These are phyloP conservation scores for Fennellomyces sp. DNA, from an alignment of 371 early-diverging fungal genomes.

Conservation along the genomic window DNA sequence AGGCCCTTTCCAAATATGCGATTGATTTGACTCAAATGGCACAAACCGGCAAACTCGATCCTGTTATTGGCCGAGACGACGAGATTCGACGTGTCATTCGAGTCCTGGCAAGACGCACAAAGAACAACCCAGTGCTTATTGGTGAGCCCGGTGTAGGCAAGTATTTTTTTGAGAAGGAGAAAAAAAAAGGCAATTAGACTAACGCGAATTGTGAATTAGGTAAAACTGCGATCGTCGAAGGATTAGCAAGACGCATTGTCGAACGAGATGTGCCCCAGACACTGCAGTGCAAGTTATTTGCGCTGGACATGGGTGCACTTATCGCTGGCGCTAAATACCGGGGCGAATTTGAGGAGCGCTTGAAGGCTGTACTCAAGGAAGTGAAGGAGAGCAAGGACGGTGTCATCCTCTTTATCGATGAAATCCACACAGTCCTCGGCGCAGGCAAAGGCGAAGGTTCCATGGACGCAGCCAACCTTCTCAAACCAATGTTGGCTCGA, in stretches of 20 bases:
- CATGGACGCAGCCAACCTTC: conserved; percentile 94
- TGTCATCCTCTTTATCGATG: conserved; percentile 98
- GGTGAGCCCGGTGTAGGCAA: conserved; percentile 94
- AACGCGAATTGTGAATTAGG: too few relatives aligned
- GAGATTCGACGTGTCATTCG: conserved; percentile 86
- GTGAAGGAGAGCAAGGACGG: conserved; percentile 88
- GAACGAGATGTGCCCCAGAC: conserved; percentile 92
- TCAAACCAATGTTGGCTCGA: conserved; percentile 89
- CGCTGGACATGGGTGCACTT: conserved; percentile 96
- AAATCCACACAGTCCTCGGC: conserved; percentile 95
- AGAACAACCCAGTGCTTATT: conserved; percentile 91
- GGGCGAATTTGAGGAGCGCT: conserved; percentile 99
- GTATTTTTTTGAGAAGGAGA: too few relatives aligned
- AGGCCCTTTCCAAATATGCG: conserved; percentile 92
- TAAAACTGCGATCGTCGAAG: conserved; percentile 96
- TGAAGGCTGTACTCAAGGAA: conserved; percentile 97
- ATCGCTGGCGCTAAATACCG: conserved; percentile 90
- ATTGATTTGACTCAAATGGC: conserved; percentile 88
- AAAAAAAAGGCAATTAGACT: too few relatives aligned
- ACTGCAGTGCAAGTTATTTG: conserved; percentile 85
- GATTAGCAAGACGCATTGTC: conserved; percentile 96
- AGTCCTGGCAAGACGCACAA: conserved; percentile 82
- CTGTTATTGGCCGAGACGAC: conserved; percentile 90
- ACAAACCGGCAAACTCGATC: conserved; percentile 76
- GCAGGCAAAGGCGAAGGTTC: conserved; percentile 92